Base-by-base conservation (phyloP, 176 grass and related monocot genomes). In the Paspalum notatum region DNA sequence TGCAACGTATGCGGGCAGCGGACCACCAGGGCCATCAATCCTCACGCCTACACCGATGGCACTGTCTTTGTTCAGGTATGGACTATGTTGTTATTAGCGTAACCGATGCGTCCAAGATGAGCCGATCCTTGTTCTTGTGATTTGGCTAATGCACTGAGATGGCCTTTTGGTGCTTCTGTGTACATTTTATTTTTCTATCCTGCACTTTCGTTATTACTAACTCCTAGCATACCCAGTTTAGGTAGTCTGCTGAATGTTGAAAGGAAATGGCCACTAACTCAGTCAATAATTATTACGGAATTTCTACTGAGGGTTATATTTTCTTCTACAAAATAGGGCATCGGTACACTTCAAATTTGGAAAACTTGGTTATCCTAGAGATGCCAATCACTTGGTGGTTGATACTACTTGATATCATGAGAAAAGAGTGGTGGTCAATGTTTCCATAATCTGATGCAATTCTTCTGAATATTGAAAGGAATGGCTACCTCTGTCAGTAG, bases 1-100 rank as follows among this genome's bases (percentile, higher is more conserved):
- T 98, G 95, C 87, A 98, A 98, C 12, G 90, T 98, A 10, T 98
- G 95, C 13, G 95, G 95, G 7, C 95, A 98, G 74, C 85, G 92
- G 4, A 98, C 95, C 0, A 94, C 95, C 0, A 88, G 95, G 15
- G 92, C 95, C 80, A 98, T 98, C 90, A 98, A 94, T 68, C 95
- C 95, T n/a, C 92, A 94, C 73, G 92, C 95, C 16, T 98, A 98
- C 77, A 98, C 95, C 3, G 92, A 94, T 4, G 95, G 92, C 75
- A 94, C 95, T 14, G 90, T 98, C 5, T 98, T 94, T 60, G 95
- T 98, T 81, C 95, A 98, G 95, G 95, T 97, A 76, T 51, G 20
- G 8, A 45, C 11, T n/a, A 3, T 51, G 7, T 14, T 12, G 6
- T 44, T 42, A 14, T 21, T 63, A 15, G 8, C 53, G 26, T 61